Conservation (phyloP, 1,284 basidiomycete species). For the Papiliotrema nemorosa region DNA sequence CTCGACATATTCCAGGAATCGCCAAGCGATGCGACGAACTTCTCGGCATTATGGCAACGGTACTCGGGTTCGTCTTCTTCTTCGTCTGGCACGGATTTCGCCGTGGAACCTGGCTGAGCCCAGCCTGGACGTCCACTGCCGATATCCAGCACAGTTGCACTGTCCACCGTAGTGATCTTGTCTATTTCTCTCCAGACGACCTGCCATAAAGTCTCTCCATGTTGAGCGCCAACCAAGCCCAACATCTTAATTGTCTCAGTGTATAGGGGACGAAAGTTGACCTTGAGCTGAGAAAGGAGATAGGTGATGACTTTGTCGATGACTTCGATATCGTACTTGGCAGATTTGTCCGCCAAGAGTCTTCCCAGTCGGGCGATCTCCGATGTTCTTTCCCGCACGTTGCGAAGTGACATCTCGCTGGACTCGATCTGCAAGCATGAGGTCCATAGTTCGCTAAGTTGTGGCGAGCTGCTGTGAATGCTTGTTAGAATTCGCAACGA, state of each 20-base stretch:
- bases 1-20: slow-evolving; percentile 26
- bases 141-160: slow-evolving; percentile 24
- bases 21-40: slow-evolving; percentile 12
- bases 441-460: slow-evolving; percentile 54
- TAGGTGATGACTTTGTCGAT: slow-evolving; percentile 54
- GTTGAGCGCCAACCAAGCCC: slow-evolving; percentile 54
- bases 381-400: slow-evolving; percentile 75
- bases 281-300: slow-evolving; percentile 66
- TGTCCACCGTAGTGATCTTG: slow-evolving; percentile 32
- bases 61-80: slow-evolving; percentile 42
- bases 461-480: slow-evolving; percentile 8
- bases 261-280: slow-evolving; percentile 86
- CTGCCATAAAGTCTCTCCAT: slow-evolving; percentile 68
- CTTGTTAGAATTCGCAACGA: slow-evolving; percentile 45
- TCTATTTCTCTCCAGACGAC: slow-evolving; percentile 64
- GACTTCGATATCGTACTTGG: slow-evolving; percentile 34
- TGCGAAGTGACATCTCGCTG: slow-evolving; percentile 67
- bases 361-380: slow-evolving; percentile 53
- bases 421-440: slow-evolving; percentile 70
- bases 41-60: slow-evolving; percentile 37
- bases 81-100: slow-evolving; percentile 3
- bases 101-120: slow-evolving; percentile 9
- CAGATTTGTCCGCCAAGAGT: slow-evolving; percentile 29
- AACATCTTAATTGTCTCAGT: slow-evolving; percentile 71
- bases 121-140: slow-evolving; percentile 34